A percentile compares a stretch with the other conserved stretches of the same genome.
These are phyloP conservation scores for Filosporella fistucella DNA, from an alignment of 495 filamentous ascomycete genomes.

Conservation along the genomic window DNA sequence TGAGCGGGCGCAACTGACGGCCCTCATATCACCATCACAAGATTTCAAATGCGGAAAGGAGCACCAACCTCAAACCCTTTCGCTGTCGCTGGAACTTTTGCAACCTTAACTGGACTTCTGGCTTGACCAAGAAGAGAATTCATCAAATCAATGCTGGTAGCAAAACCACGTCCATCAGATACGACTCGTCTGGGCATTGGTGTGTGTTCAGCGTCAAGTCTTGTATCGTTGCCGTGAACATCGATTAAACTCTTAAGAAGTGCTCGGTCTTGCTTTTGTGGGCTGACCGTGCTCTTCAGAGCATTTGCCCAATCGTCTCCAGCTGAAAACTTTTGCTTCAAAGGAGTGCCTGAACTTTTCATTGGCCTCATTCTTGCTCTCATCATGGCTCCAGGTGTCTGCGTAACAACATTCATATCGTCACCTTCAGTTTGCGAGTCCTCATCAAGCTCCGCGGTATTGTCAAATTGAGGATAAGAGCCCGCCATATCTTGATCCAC, in stretches of 20 bases:
- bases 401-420: conserved; percentile 23
- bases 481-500: conserved; percentile 76
- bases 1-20: conserved; percentile 29
- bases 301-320: conserved; percentile 83
- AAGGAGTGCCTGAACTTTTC: conserved; percentile 53
- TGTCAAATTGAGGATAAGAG: conserved; percentile 61
- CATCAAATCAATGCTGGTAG: conserved; percentile 85
- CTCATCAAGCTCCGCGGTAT: conserved; percentile 60
- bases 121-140: conserved; percentile 76
- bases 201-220: conserved; percentile 10
- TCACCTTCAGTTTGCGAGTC: conserved; percentile 29
- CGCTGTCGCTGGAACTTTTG: conserved; percentile 38
- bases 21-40: conserved; percentile 10
- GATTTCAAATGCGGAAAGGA: conserved; percentile 32
- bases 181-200: conserved; percentile 26
- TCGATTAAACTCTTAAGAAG: conserved; percentile 44
- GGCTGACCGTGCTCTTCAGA: conserved; percentile 86
- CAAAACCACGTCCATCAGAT: conserved; percentile 54
- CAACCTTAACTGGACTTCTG: conserved; percentile 38
- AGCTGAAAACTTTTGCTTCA: conserved; percentile 52
- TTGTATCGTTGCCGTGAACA: conserved; percentile 21
- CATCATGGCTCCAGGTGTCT: conserved; percentile 48
- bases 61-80: conserved; percentile 76
- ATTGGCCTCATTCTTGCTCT: conserved; percentile 50
- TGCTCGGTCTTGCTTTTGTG: conserved; percentile 76